Conservation (phyloP, 2,329 filamentous ascomycete species). For the Cordyceps javanica region DNA sequence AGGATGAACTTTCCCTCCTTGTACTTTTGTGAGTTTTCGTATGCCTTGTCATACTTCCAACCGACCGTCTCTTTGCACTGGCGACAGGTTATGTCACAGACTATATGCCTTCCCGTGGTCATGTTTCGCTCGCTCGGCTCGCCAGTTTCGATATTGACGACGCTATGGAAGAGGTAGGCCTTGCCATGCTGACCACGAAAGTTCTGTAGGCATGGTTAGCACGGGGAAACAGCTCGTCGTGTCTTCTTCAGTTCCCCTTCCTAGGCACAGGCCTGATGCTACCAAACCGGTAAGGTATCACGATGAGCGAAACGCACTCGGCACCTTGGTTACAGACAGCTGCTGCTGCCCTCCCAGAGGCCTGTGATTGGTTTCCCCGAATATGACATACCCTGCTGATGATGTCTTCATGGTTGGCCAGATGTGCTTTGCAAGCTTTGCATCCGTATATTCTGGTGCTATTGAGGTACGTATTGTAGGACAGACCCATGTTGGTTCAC, state of each 20-base stretch:
- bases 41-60: constrained; percentile 99
- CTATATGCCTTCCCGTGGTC: constrained; percentile 93
- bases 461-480: constrained; percentile 87
- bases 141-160: constrained; percentile 82
- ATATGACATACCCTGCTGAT: constrained; percentile 72
- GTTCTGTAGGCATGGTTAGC: constrained; percentile 54
- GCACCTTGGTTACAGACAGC: not conserved
- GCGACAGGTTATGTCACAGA: constrained; percentile 85
- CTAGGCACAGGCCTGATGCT: too few relatives aligned
- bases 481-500: constrained; percentile 65
- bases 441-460: constrained; percentile 85
- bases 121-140: constrained; percentile 93
- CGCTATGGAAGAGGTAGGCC: constrained; percentile 89
- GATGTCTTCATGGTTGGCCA: constrained; percentile 93
- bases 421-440: constrained; percentile 91
- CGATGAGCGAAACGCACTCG: not conserved
- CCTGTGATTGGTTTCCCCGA: not conserved
- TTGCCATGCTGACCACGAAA: constrained; percentile 98
- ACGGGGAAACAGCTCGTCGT: not conserved
- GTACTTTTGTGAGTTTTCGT: constrained; percentile 87
- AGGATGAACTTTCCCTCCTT: constrained; percentile 99
- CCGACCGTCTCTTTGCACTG: constrained; percentile 91
- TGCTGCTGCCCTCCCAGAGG: not conserved
- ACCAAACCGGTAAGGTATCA: too few relatives aligned
- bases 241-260: not conserved